Evolutionary conservation across 495 filamentous ascomycete genomes (phyloP).

Genomic region (Penicillium argentinense): DNA sequence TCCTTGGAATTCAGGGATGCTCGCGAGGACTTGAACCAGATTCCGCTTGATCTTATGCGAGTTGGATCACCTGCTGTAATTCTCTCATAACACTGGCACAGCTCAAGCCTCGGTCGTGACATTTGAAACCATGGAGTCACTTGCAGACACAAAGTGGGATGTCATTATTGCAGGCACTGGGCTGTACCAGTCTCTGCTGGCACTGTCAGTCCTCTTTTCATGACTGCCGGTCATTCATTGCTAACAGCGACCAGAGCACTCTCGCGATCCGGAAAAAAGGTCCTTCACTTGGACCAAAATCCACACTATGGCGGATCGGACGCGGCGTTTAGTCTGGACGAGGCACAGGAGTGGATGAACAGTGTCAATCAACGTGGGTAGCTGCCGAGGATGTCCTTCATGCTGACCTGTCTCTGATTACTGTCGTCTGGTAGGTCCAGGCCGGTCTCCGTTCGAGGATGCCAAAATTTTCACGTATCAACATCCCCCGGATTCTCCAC

Average conservation of each 20-base stretch:
- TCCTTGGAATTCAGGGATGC: conserved; percentile 6
- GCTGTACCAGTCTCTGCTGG: conserved; percentile 84
- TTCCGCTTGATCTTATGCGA: conserved; percentile 29
- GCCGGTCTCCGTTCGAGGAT: conserved; percentile 38
- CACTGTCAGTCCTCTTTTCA: conserved; percentile 65
- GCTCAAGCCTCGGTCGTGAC: conserved; percentile 13
- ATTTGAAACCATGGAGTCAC: conserved; percentile 65
- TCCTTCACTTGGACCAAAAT: conserved; percentile 88
- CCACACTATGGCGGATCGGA: conserved; percentile 84
- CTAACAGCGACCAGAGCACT: conserved; percentile 69
- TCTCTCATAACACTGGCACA: conserved; percentile 27
- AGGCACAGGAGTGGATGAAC: conserved; percentile 72
- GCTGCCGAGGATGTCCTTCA: neutral
- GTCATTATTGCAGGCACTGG: conserved; percentile 89
- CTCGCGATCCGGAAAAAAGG: conserved; percentile 85
- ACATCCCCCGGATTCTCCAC: conserved; percentile 15
- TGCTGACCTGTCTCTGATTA: conserved; percentile 23
- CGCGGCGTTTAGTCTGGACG: conserved; percentile 83
- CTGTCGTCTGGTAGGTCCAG: conserved; percentile 31
- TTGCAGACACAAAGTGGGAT: conserved; percentile 84
- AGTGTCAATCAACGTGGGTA: conserved; percentile 47
- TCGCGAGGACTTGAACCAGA: conserved; percentile 19
- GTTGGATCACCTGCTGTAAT: conserved; percentile 25
- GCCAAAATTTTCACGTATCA: conserved; percentile 30
- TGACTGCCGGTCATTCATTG: conserved; percentile 49